Evolutionary conservation across 352 stramenopile genomes (phyloP).

Genomic region (Phytophthora europaea): DNA sequence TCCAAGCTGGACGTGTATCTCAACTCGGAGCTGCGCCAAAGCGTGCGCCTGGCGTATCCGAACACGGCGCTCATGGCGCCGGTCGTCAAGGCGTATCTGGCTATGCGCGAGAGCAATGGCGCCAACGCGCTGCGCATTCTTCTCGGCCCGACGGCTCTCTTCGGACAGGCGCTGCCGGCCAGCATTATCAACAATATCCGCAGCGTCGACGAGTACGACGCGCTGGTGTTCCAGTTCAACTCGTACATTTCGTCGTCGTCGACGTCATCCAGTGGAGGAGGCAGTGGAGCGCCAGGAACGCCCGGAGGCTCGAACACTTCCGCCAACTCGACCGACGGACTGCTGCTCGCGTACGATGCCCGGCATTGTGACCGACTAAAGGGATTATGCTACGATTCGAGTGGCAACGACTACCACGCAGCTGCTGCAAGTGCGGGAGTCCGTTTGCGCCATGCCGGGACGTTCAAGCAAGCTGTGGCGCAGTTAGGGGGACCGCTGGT

Average conservation of each 20-base stretch:
- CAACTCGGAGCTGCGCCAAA: conserved; percentile 80
- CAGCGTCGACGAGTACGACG: conserved; percentile 80
- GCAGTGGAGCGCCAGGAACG: conserved; percentile 34
- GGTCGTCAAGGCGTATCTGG: conserved; percentile 83
- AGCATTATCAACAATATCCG: conserved; percentile 75
- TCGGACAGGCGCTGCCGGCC: conserved; percentile 66
- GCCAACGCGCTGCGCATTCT: conserved; percentile 66
- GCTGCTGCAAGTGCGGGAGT: conserved; percentile 66
- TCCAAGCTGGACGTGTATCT: conserved; percentile 88
- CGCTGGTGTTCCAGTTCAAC: conserved; percentile 83
- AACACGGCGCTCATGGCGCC: conserved; percentile 82
- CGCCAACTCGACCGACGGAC: conserved; percentile 55
- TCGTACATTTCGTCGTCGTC: conserved; percentile 80
- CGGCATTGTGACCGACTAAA: conserved; percentile 72
- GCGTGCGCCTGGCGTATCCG: conserved; percentile 79
- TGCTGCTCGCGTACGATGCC: conserved; percentile 75
- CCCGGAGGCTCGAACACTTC: conserved; percentile 33
- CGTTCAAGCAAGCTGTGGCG: conserved; percentile 77
- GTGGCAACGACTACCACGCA: conserved; percentile 74
- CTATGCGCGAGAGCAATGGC: conserved; percentile 81
- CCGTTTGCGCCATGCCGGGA: conserved; percentile 67
- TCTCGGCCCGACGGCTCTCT: conserved; percentile 68
- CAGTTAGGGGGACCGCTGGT: conserved; percentile 71
- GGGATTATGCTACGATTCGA: conserved; percentile 76
- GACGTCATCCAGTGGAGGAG: conserved; percentile 51